Evolutionary conservation across 192 early-diverging fungal species (phyloP).

Genomic region (Geranomyces michiganensis): DNA sequence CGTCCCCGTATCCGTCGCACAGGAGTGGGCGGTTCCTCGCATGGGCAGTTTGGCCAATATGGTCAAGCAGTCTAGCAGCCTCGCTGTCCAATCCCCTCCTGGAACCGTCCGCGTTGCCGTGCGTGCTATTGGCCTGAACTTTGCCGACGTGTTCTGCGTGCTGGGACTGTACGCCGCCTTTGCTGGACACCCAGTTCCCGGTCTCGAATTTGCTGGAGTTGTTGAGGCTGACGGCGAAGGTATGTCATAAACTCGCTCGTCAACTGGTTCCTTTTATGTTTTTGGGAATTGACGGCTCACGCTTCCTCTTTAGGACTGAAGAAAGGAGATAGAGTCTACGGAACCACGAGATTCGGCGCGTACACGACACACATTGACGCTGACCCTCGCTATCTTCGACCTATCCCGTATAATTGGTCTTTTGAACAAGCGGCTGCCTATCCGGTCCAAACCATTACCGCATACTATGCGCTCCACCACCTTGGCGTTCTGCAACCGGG

Average conservation of each 20-base stretch:
- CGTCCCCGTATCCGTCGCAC: no score
- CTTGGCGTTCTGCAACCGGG: constrained; percentile 11
- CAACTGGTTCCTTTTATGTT: not conserved
- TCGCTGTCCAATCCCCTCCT: not conserved
- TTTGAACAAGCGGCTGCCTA: constrained; percentile 8
- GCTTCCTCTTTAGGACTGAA: not conserved
- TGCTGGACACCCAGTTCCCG: not conserved
- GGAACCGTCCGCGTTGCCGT: constrained; percentile 20
- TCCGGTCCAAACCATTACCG: constrained; percentile 21
- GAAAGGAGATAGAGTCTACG: constrained; percentile 10
- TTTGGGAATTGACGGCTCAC: not conserved
- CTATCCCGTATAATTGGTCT: constrained; percentile 8
- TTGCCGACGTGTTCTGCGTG: constrained; percentile 29
- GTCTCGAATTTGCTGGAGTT: constrained; percentile 22
- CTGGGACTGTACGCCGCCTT: constrained; percentile 16
- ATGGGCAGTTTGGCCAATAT: constrained; percentile 14
- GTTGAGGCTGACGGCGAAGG: constrained; percentile 22
- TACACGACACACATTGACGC: constrained; percentile 9
- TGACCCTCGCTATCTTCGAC: constrained; percentile 9
- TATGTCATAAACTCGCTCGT: not conserved
- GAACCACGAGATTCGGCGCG: constrained; percentile 16
- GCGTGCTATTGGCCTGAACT: constrained; percentile 14
- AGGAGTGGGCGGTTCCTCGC: constrained; percentile 12
- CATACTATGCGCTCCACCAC: constrained; percentile 13
- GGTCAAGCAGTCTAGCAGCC: not conserved